Conservation (phyloP, 371 early-diverging fungal genomes). For the Rozella allomycis region DNA sequence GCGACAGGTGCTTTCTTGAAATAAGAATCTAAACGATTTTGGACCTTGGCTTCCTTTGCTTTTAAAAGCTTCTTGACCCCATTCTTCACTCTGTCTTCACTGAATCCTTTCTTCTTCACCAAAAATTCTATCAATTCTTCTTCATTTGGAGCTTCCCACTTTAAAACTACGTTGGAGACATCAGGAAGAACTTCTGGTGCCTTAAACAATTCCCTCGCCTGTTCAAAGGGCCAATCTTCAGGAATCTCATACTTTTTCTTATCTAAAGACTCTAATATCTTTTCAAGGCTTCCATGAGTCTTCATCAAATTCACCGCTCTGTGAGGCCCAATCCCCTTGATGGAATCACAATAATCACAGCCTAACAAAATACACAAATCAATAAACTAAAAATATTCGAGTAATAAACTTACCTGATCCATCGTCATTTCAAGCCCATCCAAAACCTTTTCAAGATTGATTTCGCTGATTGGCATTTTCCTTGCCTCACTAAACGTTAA, state of each 20-base stretch:
- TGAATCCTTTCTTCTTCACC: slow-evolving; percentile 87
- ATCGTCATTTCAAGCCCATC: slow-evolving; percentile 54
- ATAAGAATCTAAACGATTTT: slow-evolving; percentile 4
- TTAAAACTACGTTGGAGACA: slow-evolving; percentile 27
- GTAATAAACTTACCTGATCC: slow-evolving; percentile 29
- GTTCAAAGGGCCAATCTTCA: slow-evolving; percentile 71
- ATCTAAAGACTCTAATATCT: slow-evolving; percentile 48
- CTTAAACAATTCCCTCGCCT: slow-evolving; percentile 77
- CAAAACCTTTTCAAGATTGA: slow-evolving; percentile 58
- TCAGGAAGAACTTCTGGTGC: slow-evolving; percentile 39
- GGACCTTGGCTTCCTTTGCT: slow-evolving; percentile 6
- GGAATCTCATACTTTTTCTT: slow-evolving; percentile 52
- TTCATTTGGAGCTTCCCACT: slow-evolving; percentile 69
- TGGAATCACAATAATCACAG: slow-evolving; percentile 95
- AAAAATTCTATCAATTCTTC: slow-evolving; percentile 77
- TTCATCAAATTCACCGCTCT: slow-evolving; percentile 63
- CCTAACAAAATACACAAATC: slow-evolving; percentile 98
- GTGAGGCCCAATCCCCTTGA: slow-evolving; percentile 38
- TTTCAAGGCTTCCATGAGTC: slow-evolving; percentile 72
- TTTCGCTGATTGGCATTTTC: slow-evolving; percentile 83
- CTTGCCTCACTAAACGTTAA: slow-evolving; percentile 81
- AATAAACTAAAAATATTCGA: slow-evolving; percentile 46
- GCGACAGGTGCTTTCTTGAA: slow-evolving; percentile 38
- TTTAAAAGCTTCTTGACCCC: slow-evolving; percentile 60
- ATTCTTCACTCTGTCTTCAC: slow-evolving; percentile 74